phyloP scores from a whole-genome alignment of 176 grass and related monocot species.

The Oryza nivara region DNA sequence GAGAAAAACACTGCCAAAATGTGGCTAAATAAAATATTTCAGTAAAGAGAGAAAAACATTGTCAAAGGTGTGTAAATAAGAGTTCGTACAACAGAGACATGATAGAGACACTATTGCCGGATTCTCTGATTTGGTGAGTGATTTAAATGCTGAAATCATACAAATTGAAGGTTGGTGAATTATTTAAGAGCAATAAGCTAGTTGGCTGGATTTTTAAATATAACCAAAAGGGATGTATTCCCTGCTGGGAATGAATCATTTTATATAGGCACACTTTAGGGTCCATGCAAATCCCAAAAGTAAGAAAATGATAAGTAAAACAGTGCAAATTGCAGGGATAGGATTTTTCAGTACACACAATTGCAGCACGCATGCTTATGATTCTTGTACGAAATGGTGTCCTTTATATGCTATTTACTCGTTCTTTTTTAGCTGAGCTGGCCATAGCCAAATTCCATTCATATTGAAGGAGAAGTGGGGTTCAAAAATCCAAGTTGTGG shows the following conservation, averaged over 20 bases:
- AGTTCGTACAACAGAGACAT: conserved; percentile 4
- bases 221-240: not conserved
- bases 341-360: not conserved
- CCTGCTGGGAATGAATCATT: not conserved
- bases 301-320: not conserved
- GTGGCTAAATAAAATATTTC: too few species aligned
- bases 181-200: conserved; percentile 1
- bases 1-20: too few species aligned
- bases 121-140: conserved; percentile 20
- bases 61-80: not conserved
- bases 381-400: not conserved
- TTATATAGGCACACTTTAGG: conserved; percentile 39
- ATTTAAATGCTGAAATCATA: conserved; percentile 2
- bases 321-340: conserved; percentile 9
- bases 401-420: not conserved
- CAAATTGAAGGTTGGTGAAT: conserved; percentile 21
- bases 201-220: not conserved
- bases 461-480: not conserved
- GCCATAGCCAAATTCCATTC: not conserved
- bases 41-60: too few species aligned
- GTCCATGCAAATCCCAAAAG: conserved; percentile 29
- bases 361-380: not conserved
- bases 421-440: not conserved
- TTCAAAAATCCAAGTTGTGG: not conserved
- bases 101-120: conserved; percentile 42